Conservation (phyloP, 1,139 yeast genomes). For the Zygosaccharomyces pseudobailii region DNA sequence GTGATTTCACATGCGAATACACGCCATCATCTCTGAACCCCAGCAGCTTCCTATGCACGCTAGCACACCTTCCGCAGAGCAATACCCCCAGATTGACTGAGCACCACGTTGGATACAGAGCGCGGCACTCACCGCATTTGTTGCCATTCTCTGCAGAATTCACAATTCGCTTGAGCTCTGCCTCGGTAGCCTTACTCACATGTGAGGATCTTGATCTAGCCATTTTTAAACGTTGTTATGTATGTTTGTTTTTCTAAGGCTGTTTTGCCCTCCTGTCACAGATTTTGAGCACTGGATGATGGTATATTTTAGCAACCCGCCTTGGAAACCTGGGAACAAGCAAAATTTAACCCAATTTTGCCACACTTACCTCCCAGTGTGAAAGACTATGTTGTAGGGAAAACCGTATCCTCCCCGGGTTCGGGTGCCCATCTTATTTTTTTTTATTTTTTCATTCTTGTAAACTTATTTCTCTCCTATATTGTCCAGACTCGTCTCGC, state of each 20-base stretch:
- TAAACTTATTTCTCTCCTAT: neutral
- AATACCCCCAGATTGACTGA: constrained; percentile 47
- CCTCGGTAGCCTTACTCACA: constrained; percentile 7
- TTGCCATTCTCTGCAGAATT: constrained; percentile 44
- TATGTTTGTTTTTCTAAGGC: neutral
- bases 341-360: neutral
- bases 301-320: neutral
- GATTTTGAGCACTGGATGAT: neutral
- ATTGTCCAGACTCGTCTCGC: neutral
- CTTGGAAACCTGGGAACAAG: neutral
- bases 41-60: constrained; percentile 40
- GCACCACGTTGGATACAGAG: constrained; percentile 50
- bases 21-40: constrained; percentile 33
- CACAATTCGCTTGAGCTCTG: constrained; percentile 37
- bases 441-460: neutral
- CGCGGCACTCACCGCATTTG: constrained; percentile 70
- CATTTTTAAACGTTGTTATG: neutral
- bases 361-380: neutral
- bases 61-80: constrained; percentile 75
- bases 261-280: neutral
- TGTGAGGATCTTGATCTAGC: constrained; percentile 3
- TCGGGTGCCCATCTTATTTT: neutral
- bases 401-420: neutral
- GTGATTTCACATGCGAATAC: constrained; percentile 35
- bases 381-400: neutral